Evolutionary conservation across 352 stramenopile species (phyloP), one percentile per base, ranked within the genome.

Genomic region (Pelagophyceae sp.): DNA sequence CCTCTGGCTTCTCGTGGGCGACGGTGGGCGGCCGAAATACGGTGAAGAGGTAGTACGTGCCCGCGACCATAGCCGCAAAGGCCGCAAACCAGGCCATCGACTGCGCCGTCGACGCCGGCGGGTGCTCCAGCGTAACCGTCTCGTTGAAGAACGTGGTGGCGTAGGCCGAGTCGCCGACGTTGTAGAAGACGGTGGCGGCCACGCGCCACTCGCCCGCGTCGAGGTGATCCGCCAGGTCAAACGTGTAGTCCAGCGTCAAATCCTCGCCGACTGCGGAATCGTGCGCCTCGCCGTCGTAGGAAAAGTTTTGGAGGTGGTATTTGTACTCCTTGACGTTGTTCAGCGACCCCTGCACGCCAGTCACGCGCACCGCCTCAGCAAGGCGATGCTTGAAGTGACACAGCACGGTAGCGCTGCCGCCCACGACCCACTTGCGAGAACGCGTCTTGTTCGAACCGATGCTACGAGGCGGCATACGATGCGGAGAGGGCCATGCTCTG

Each of bases 91-190:
- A n/a, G n/a, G n/a, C n/a, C n/a, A n/a, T n/a, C 50, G 50, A 60
- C 17, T 23, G 45, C 45, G 23, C 45, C 45, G 45, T 54, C 45
- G 45, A 54, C 45, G 11, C 45, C 11, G 45, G 23, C 45, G 58
- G 15, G 11, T 15, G 58, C 23, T n/a, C 58, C 11, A 67, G 27
- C 11, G 58, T 67, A 27, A 67, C 58, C 23, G 58, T 67, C 58
- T 67, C 58, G 58, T 67, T 67, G 58, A 67, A 67, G 58, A 67
- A 67, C 5, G 58, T 67, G 11, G 58, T 31, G 5, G 58, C 58
- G 58, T 31, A 67, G 58, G 31, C 11, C 58, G 31, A 31, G 58
- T 5, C 11, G 58, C 58, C 58, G 29, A 67, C 58, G 15, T 67
- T 27, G 58, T 67, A 67, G 29, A 35, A 67, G 23, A 67, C 58